Base-by-base conservation (phyloP, 2,329 filamentous ascomycete species). In the Penicillium sp. region DNA sequence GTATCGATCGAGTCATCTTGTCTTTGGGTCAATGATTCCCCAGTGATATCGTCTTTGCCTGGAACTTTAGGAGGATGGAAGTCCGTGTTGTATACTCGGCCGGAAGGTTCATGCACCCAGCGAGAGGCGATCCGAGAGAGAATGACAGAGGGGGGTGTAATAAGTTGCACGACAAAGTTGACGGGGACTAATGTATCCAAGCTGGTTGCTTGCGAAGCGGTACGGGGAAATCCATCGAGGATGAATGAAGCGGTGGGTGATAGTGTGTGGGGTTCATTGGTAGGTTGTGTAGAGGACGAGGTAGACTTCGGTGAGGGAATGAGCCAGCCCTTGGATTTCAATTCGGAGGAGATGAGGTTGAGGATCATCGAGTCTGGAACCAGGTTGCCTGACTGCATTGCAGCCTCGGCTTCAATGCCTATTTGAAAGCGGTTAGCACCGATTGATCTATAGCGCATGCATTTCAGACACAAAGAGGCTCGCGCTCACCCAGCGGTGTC, bases 191-290 rank as follows among this genome's bases (percentile, higher is more conserved):
- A 82, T 46, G 80, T 78, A 71, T 96, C 92, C 48, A 98, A 84
- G 56, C 87, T 87, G 43, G 78, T 74, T 27, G 93, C 95, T 76
- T 99, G 95, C 3, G 80, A 72, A 1, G 90, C 89, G 7, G 91
- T 99, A 63, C 95, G 89, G 2, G 95, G 95, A 76, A 98, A 99
- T 16, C 95, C 95, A 73, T 99, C 95, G 52, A 99, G 88, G 62
- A 99, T 90, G 74, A 97, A 98, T 1, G 92, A 96, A 9, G 92
- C 91, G 1, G 86, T 80, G 0, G 92, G 90, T 61, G 89, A 83
- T 43, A 95, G 84, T 49, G 87, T 72, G 58, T 59, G 72, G 67
- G 55, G 76, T 22, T 52, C 33, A n/a, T 39, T 42, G 31, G 56
- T 43, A 35, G 52, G 24, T 7, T 43, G 50, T 37, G 61, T 46